Evolutionary conservation across 139 green algal species (phyloP), one percentile per base, ranked within the genome.

Genomic region (Micractinium conductrix): DNA sequence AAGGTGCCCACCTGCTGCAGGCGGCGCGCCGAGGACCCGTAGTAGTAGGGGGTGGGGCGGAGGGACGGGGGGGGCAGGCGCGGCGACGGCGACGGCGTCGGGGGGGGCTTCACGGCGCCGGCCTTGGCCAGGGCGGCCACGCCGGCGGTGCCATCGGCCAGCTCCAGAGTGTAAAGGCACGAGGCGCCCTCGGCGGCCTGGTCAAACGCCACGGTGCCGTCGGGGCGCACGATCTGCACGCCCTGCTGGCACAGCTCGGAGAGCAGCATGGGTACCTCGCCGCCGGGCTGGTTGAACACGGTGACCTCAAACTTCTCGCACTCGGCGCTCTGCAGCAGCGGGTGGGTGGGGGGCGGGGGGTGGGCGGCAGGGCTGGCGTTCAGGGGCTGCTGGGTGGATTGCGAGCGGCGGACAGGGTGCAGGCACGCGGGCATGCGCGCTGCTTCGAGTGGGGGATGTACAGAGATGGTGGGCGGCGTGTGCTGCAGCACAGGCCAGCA

Each of bases 141-240:
- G 33, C n/a, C 65, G 33, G 43, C 65, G 6, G 30, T 63, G 44
- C 81, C 81, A 22, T 80, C 43, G 21, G 58, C 45, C 69, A 86
- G 35, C 60, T 86, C 81, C 17, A 75, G 55, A 24, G 37, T 37
- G 22, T 42, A 87, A 1, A 87, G 26, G 75, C 82, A 87, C 16
- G 82, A 78, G 35, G 80, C 19, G 80, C 65, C 80, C 48, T 68
- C 4, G 26, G 19, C 38, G 33, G 76, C 80, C 68, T 79, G 67
- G 35, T 75, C 50, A 19, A 79, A 69, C 22, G 67, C 30, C n/a
- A 42, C 19, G 28, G 35, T 14, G 40, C 58, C 37, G 40, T 55
- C 19, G 53, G 35, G 21, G 35, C 26, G 58, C 48, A 84, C 28
- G 4, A 22, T 43, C n/a, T n/a, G n/a, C 40, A 84, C 78, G 16